These are phyloP conservation scores for Neurospora intermedia DNA, from an alignment of 495 filamentous ascomycete genomes.

Conservation along the genomic window DNA sequence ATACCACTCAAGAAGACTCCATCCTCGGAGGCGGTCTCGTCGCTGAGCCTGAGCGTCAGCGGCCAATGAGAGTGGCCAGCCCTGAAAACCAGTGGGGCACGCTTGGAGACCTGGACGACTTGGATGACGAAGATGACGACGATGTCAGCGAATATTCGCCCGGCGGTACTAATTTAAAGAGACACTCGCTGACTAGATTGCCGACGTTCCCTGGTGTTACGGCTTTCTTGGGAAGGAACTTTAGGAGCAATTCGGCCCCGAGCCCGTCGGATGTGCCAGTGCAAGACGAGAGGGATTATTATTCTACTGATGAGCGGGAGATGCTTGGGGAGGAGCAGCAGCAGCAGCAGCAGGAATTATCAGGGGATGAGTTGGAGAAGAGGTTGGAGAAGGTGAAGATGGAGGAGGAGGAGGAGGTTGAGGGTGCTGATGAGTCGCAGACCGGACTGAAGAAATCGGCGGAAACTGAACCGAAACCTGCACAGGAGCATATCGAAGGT, in stretches of 20 bases:
- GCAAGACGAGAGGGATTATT: background rate
- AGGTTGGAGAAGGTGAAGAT: background rate
- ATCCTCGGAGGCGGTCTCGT: background rate
- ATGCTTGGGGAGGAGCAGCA: background rate
- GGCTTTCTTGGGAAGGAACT: background rate
- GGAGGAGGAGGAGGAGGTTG: background rate
- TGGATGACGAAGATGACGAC: background rate
- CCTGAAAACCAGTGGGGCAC: background rate
- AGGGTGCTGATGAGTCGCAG: background rate
- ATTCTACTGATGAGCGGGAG: background rate
- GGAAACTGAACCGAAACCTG: background rate
- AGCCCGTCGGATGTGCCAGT: background rate
- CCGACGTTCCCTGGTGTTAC: background rate
- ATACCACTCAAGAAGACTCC: background rate
- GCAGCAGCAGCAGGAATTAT: background rate
- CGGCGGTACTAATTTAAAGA: background rate
- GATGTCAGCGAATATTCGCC: background rate
- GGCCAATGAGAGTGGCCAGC: background rate
- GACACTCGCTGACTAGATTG: background rate
- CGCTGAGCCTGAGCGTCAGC: background rate
- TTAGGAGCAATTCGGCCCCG: background rate
- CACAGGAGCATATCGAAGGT: background rate
- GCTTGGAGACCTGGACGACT: background rate
- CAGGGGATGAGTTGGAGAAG: background rate
- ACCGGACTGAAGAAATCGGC: background rate